Evolutionary conservation across 495 filamentous ascomycete genomes (phyloP).

Genomic region (Hypoxylon cercidicola): DNA sequence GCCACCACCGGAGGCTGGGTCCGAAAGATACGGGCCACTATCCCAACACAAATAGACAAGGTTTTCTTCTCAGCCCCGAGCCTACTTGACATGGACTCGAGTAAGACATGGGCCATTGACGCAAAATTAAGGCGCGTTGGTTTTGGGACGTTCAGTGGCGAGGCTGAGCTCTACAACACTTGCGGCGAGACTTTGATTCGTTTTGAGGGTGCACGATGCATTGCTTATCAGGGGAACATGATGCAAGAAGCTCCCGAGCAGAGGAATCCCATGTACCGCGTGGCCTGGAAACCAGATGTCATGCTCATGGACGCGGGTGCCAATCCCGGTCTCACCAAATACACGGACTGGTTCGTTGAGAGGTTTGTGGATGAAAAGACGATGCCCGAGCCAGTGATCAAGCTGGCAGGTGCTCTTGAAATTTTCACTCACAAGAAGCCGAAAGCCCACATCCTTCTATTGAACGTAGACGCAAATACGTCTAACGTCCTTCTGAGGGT

Average conservation of each 20-base stretch:
- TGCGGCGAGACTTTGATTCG: background rate
- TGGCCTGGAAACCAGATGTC: background rate
- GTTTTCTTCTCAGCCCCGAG: too few relatives aligned
- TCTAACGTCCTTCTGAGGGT: too few relatives aligned
- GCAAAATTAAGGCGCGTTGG: background rate
- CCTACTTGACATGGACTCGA: background rate
- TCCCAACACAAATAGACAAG: background rate
- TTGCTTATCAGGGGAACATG: background rate
- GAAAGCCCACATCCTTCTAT: background rate
- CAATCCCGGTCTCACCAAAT: background rate
- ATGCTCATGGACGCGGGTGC: background rate
- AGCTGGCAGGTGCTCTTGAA: background rate
- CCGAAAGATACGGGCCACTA: background rate
- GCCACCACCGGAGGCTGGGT: background rate
- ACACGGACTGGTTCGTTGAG: too few relatives aligned
- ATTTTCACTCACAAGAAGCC: background rate
- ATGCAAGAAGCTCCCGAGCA: background rate
- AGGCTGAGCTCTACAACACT: background rate
- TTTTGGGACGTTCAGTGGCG: background rate
- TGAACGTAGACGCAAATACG: background rate
- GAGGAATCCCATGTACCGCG: background rate
- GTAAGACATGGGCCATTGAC: background rate
- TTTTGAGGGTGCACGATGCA: background rate
- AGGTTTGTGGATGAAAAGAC: background rate
- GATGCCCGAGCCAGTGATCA: too few relatives aligned